Conservation (phyloP, 768 basidiomycete genomes). For the Coprinellus aureogranulatus region DNA sequence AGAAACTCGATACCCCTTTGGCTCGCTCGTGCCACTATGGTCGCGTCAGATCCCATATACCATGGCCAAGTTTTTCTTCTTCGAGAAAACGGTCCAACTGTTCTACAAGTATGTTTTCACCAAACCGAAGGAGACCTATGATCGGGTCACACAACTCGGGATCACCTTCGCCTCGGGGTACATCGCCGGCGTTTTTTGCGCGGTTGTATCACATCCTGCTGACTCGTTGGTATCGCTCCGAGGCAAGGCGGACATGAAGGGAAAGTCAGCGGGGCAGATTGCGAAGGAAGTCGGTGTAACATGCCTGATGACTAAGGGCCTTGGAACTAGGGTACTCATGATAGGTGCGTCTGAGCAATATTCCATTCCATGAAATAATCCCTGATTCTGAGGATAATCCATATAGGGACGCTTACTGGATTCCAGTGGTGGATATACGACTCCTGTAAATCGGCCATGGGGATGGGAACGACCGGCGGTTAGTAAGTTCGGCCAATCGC, state of each 20-base stretch:
- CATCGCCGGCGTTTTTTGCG: constrained; percentile 93
- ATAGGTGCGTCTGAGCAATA: constrained; percentile 62
- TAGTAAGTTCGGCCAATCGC: no score
- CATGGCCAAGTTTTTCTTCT: constrained; percentile 99
- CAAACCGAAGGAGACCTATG: constrained; percentile 71
- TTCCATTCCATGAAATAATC: background rate
- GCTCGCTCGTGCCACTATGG: constrained; percentile 83
- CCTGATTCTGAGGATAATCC: background rate
- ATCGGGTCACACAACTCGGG: constrained; percentile 82
- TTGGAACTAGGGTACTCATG: constrained; percentile 85
- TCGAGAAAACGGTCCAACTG: constrained; percentile 80
- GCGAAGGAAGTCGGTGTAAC: constrained; percentile 66
- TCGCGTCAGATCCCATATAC: constrained; percentile 97
- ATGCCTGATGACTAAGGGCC: constrained; percentile 76
- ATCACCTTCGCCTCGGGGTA: constrained; percentile 90
- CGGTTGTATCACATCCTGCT: constrained; percentile 94
- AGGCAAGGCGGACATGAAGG: constrained; percentile 84
- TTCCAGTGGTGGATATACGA: constrained; percentile 87
- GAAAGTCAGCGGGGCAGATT: constrained; percentile 72
- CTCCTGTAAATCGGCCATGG: no score
- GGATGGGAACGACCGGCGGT: no score
- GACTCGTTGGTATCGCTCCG: constrained; percentile 91
- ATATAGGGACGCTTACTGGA: constrained; percentile 50
- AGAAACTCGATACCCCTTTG: constrained; percentile 83
- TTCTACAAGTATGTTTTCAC: constrained; percentile 90